A percentile compares a stretch with the other conserved stretches of the same genome.
Conservation (phyloP, 495 filamentous ascomycete genomes). For the Evansstolkia leycettana region DNA sequence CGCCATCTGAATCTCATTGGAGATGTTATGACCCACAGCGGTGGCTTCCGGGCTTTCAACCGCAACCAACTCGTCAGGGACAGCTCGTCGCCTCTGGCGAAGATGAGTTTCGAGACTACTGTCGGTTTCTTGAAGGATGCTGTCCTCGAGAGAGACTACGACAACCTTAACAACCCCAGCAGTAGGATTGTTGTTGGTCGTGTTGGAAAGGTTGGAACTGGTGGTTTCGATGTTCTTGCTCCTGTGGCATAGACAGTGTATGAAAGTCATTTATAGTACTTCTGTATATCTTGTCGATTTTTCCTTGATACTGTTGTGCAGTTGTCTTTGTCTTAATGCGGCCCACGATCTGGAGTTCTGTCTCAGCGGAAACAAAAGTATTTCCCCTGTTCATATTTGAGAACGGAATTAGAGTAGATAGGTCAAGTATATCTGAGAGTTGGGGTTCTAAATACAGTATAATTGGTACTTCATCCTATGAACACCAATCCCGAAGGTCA, state of each 20-base stretch:
- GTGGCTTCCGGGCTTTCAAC: conserved; percentile 81
- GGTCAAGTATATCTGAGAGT: no score
- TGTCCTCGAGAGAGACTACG: conserved; percentile 77
- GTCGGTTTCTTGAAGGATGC: conserved; percentile 86
- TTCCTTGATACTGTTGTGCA: conserved; percentile 9
- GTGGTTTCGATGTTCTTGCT: conserved; percentile 79
- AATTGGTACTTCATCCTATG: conserved; percentile 12
- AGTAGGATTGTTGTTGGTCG: conserved; percentile 81
- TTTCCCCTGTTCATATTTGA: conserved; percentile 20
- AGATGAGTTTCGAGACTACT: conserved; percentile 99
- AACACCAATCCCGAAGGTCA: no score
- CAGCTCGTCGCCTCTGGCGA: conserved; percentile 79
- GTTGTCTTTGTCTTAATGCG: conserved; percentile 11
- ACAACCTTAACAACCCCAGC: conserved; percentile 76
- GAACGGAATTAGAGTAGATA: no score
- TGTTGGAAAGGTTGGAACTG: conserved; percentile 72
- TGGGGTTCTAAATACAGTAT: background rate
- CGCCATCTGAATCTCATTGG: conserved; percentile 92
- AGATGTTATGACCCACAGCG: conserved; percentile 88
- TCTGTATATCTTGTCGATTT: conserved; percentile 12
- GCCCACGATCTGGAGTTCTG: conserved; percentile 33
- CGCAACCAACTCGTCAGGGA: conserved; percentile 69
- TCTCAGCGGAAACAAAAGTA: conserved; percentile 31
- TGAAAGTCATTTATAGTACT: background rate
- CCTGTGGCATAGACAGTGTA: conserved; percentile 35